Evolutionary conservation across 495 filamentous ascomycete genomes (phyloP), one percentile per base, ranked within the genome.

Genomic region (Podospora conica): DNA sequence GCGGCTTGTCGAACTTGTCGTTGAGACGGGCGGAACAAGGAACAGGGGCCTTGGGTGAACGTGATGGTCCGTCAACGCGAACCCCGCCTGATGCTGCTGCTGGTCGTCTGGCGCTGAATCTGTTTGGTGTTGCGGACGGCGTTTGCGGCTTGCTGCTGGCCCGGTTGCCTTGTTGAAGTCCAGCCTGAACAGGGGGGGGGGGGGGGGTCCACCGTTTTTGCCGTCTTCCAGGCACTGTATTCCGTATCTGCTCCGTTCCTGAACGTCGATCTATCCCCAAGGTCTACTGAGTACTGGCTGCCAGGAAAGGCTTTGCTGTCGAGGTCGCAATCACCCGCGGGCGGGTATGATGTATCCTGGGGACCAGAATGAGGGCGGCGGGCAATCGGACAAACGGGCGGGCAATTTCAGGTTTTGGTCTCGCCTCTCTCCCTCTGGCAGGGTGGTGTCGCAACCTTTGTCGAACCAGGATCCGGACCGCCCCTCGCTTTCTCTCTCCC

Each of bases 381-480:
- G 40, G 40, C 40, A 48, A 48, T 48, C 40, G 40, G 53, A 54
- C 48, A 28, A 53, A 55, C 40, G 48, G 29, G 24, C 27, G 31
- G 31, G 20, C 48, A 31, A 61, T 40, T 48, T 61, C 59, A 53
- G 59, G 33, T 48, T 40, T 61, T 31, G 59, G 12, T 48, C 18
- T 15, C 59, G 29, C 31, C 59, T 33, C 59, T 20, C 23, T 22
- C 23, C 20, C 18, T 5, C 28, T 23, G 9, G 29, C 28, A 53
- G 28, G 59, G 22, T 33, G 21, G 21, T 18, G 48, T 29, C 60
- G 58, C 53, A 58, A 56, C 53, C 25, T 53, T 23, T 60, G 67
- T 61, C 65, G 59, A 65, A 67, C 69, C 55, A 67, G 33, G 55
- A 54, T 28, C 23, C 20, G 27, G 23, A 22, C 40, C 9, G 20